Evolutionary conservation across 1,284 basidiomycete species (phyloP), one percentile per base, ranked within the genome.

Genomic region (Austroboletus rostrupii): DNA sequence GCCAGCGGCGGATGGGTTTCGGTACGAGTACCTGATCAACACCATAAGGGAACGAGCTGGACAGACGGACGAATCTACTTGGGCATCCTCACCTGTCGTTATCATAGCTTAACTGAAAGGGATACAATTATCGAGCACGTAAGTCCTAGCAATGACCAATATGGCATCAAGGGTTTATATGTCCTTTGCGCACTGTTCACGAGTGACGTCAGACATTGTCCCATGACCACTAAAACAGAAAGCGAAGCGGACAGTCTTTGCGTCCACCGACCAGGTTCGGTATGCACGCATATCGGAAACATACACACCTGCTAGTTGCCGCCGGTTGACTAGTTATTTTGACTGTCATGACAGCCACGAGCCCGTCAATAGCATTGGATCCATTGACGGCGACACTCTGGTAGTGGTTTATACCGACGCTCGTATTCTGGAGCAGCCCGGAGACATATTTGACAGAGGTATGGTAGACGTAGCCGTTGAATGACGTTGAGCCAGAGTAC

Each of bases 331-430:
- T 64, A 2, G 79, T 76, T 38, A 94, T 83, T 60, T 77, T 81
- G 44, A 95, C 87, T 0, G 83, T 85, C 57, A 96, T 61, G 2
- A 97, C 72, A 0, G 91, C 92, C 0, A 97, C 86, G 5, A 93
- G 73, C 0, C 95, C 94, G 64, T 97, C 94, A 6, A 86, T 77
- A 0, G 92, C 83, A 45, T 82, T 83, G 14, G 71, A 60, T 2
- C 81, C 83, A 37, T 79, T 64, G 11, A 75, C 69, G 19, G 72
- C 76, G 7, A 96, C 89, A 26, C 73, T 78, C 36, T 74, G 45
- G 54, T 79, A 79, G 66, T 93, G 92, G 64, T 97, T 97, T 61
- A 97, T 82, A 5, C 81, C 87, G 10, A 75, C 65, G 51, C 81
- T 88, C 2, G 82, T 78, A 59, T 91, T 87, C 52, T 73, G 63